A percentile compares a stretch with the other conserved stretches of the same genome.
phyloP scores from a whole-genome alignment of 768 basidiomycete genomes.

The Psilocybe cubensis region DNA sequence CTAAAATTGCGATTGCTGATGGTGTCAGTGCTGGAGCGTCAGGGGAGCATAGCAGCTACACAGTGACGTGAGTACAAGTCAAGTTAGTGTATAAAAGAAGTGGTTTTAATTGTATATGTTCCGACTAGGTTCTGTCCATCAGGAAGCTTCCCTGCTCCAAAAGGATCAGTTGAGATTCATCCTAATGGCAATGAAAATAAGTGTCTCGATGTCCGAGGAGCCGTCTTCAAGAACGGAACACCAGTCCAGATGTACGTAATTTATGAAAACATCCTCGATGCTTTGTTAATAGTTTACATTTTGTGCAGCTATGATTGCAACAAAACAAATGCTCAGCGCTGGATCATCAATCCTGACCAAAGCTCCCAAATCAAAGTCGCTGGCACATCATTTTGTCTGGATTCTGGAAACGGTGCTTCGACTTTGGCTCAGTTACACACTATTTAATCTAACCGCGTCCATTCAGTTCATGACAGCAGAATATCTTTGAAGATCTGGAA shows the following conservation, averaged over 20 bases:
- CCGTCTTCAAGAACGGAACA: constrained; percentile 31
- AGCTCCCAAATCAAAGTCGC: constrained; percentile 20
- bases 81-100: background rate
- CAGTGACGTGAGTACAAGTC: constrained; percentile 25
- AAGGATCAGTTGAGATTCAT: constrained; percentile 20
- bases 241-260: constrained; percentile 35
- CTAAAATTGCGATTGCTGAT: too few relatives aligned
- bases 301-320: constrained; percentile 27
- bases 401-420: constrained; percentile 22
- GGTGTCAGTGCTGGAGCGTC: too few relatives aligned
- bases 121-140: constrained; percentile 29
- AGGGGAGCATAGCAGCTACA: constrained; percentile 21
- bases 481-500: constrained; percentile 6
- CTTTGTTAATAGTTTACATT: background rate
- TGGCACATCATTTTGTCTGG: constrained; percentile 26
- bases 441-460: background rate
- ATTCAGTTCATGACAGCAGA: background rate
- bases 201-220: constrained; percentile 38
- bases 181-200: constrained; percentile 29
- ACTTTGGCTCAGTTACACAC: background rate
- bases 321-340: constrained; percentile 23
- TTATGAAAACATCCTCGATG: background rate
- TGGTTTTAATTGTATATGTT: background rate
- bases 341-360: constrained; percentile 18
- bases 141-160: constrained; percentile 22